Evolutionary conservation across 108 stramenopile genomes (phyloP).

Genomic region (Conticribra weissflogii): DNA sequence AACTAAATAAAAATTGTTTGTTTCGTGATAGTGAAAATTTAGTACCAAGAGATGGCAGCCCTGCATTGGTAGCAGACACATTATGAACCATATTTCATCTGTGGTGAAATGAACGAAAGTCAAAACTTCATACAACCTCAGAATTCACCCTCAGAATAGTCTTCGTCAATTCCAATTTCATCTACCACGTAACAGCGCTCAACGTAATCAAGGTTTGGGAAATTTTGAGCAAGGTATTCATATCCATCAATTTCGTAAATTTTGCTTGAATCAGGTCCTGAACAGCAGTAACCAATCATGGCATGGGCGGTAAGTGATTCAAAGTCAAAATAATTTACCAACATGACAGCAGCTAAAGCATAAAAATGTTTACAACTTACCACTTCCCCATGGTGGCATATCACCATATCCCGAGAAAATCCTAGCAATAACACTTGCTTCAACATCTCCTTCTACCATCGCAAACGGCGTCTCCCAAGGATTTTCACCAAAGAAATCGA

Average conservation of each 20-base stretch:
- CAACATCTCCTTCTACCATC: slow-evolving; percentile 63
- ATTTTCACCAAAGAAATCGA: slow-evolving; percentile 63
- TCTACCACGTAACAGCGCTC: slow-evolving; percentile 18
- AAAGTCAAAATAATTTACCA: background rate
- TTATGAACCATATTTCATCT: background rate
- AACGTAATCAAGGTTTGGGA: slow-evolving; percentile 65
- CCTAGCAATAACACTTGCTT: slow-evolving; percentile 49
- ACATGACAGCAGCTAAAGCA: background rate
- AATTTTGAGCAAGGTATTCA: slow-evolving; percentile 63
- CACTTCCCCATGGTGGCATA: slow-evolving; percentile 80
- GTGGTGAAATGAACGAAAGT: too few species aligned
- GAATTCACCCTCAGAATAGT: background rate
- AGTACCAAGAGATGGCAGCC: too few species aligned
- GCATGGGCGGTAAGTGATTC: background rate
- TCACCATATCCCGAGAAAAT: slow-evolving; percentile 83
- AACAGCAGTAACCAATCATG: background rate
- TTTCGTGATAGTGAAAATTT: too few species aligned
- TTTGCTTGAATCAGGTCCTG: slow-evolving; percentile 62
- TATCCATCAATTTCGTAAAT: slow-evolving; percentile 59
- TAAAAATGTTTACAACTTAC: slow-evolving; percentile 6
- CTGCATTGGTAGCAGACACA: background rate
- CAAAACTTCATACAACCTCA: background rate
- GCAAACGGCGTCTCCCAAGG: slow-evolving; percentile 89
- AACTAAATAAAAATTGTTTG: too few species aligned
- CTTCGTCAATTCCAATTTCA: slow-evolving; percentile 8